phyloP scores from a whole-genome alignment of 2,329 filamentous ascomycete genomes.

The Diaporthe helianthi region DNA sequence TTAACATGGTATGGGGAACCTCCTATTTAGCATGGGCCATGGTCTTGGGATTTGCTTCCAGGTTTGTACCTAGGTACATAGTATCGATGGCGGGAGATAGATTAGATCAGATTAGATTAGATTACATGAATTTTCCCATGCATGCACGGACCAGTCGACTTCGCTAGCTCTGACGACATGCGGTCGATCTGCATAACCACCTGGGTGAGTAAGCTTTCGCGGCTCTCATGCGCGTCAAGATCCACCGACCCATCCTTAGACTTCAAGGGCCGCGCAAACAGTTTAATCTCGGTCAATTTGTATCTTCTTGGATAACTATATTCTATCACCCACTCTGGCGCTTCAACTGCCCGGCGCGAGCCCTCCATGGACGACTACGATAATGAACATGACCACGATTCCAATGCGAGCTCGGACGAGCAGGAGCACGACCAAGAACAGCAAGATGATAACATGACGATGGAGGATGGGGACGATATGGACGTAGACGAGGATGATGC shows the following conservation, averaged over 20 bases:
- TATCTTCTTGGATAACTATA: background rate
- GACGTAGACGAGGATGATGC: slow-evolving; percentile 46
- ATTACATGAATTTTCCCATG: background rate
- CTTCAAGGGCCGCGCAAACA: background rate
- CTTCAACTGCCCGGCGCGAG: background rate
- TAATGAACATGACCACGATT: slow-evolving; percentile 42
- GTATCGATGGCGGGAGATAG: too few relatives aligned
- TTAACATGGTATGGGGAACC: too few relatives aligned
- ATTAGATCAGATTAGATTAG: slow-evolving; percentile 19
- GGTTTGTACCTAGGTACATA: too few relatives aligned
- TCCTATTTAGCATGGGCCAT: too few relatives aligned
- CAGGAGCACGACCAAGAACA: slow-evolving; percentile 52
- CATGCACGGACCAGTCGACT: slow-evolving; percentile 7
- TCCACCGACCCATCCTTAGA: background rate
- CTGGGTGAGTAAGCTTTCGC: too few relatives aligned
- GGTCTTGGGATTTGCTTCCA: too few relatives aligned
- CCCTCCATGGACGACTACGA: slow-evolving; percentile 49
- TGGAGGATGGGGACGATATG: slow-evolving; percentile 48
- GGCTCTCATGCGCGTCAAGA: background rate
- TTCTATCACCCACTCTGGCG: background rate
- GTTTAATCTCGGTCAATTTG: background rate
- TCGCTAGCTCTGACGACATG: slow-evolving; percentile 17
- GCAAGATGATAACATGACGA: slow-evolving; percentile 38
- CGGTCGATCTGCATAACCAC: background rate
- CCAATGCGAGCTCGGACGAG: slow-evolving; percentile 53